These are phyloP conservation scores for Triangularia verruculosa DNA, from an alignment of 2,329 filamentous ascomycete genomes.

Conservation along the genomic window DNA sequence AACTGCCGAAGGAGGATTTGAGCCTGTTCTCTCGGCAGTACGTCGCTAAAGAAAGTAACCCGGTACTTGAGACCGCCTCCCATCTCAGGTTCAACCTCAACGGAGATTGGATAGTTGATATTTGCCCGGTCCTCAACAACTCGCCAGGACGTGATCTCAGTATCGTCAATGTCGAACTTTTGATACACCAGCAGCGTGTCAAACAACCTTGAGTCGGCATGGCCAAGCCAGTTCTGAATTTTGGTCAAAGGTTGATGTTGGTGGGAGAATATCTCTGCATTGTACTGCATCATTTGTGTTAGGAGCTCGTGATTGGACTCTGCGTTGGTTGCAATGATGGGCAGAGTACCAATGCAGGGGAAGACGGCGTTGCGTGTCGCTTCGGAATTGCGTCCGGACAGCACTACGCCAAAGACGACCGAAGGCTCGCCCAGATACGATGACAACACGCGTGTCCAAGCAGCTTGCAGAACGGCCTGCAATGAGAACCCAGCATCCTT, in stretches of 20 bases:
- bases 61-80: conserved; percentile 55
- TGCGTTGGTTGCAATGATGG: conserved; percentile 59
- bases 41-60: conserved; percentile 61
- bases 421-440: conserved; percentile 72
- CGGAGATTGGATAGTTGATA: conserved; percentile 75
- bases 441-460: conserved; percentile 73
- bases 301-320: conserved; percentile 57
- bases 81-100: conserved; percentile 66
- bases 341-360: conserved; percentile 79
- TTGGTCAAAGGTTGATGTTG: conserved; percentile 69
- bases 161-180: conserved; percentile 43
- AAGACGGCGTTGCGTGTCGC: conserved; percentile 61
- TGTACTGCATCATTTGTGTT: conserved; percentile 61
- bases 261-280: conserved; percentile 61
- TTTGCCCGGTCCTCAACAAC: conserved; percentile 63
- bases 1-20: conserved; percentile 66
- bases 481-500: conserved; percentile 62
- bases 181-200: conserved; percentile 87
- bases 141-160: conserved; percentile 49
- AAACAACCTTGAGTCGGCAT: conserved; percentile 65
- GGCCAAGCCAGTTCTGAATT: conserved; percentile 70
- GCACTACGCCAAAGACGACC: conserved; percentile 75
- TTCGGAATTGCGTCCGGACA: conserved; percentile 69
- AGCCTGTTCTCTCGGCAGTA: conserved; percentile 69
- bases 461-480: conserved; percentile 71